Base-by-base conservation (phyloP, 2,329 filamentous ascomycete species). In the Volutella citrinella region DNA sequence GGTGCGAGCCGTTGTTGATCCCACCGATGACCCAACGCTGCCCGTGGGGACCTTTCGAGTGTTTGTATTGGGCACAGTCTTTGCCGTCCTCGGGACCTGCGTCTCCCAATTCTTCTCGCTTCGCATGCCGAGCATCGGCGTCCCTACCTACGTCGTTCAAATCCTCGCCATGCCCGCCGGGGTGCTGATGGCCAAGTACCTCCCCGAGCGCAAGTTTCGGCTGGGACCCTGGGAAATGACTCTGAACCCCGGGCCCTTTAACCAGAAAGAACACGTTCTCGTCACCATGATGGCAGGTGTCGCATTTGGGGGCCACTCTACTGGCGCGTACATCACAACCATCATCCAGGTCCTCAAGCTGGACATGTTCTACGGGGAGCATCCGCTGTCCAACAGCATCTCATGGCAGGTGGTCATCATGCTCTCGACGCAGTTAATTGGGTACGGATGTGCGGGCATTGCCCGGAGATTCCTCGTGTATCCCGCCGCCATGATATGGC, bases 281-380 rank as follows among this genome's bases (percentile, higher is more conserved):
- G 68, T 76, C 28, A 66, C 67, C n/a, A 69, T 74, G 39, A 74
- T 74, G 69, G 71, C 78, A 19, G 78, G 78, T 49, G 70, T 70
- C 0, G 62, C 64, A 1, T 67, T 60, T 28, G 44, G 36, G 3
- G 46, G 49, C 1, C 36, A 36, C 29, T 30, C 39, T 25, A 58
- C 59, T 16, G 55, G 59, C 4, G 65, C 68, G 0, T 72, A 71
- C 45, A 65, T 70, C 4, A 63, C 52, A 41, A 60, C 63, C 32
- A 68, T 72, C 25, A 62, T 71, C 26, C 69, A 66, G 59, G 62
- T 65, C 4, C 63, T 72, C 36, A 63, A 63, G 22, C 51, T 71
- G 6, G 60, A 65, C 6, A 49, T 54, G 11, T 74, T 65, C 43
- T 73, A 69, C 41, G 64, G 69, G 35, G 68, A 72, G 36, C 49